Base-by-base conservation (phyloP, 2,329 filamentous ascomycete genomes). In the Chaetomiaceae sp. region DNA sequence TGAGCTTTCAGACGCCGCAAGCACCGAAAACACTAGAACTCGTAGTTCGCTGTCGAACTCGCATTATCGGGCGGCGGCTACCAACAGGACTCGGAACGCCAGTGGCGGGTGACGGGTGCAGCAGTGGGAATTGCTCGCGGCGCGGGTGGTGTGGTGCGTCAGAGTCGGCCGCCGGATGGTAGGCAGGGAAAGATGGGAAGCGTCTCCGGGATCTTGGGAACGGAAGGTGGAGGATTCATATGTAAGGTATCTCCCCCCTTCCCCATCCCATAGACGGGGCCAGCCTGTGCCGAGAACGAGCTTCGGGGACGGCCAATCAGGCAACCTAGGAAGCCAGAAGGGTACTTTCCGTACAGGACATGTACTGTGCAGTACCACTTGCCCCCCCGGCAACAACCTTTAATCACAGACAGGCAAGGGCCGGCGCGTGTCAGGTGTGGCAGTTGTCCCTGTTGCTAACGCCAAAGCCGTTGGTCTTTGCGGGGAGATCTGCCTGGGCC, bases 201-300 rank as follows among this genome's bases (percentile, higher is more conserved):
- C 50, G 43, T 55, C 54, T 58, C 57, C 59, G 55, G 52, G 58
- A 48, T 54, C 50, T 58, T 63, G 60, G 59, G 59, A 61, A 53
- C 47, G 47, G 36, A 41, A 49, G 46, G 55, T 45, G 58, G 55
- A 57, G 56, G 55, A 58, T 61, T 62, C 59, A 62, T 62, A 62
- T 58, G 53, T 38, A n/a, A n/a, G n/a, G n/a, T n/a, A n/a, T n/a
- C n/a, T n/a, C n/a, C n/a, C n/a, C n/a, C n/a, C n/a, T n/a, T n/a
- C n/a, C n/a, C n/a, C n/a, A 23, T 59, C 55, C 45, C 37, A 36
- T 46, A 54, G 50, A 52, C 49, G 49, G 58, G 55, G 29, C 29
- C 36, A 49, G 54, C 46, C 49, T 53, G 20, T 49, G 54, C 49
- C 54, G 49, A 53, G 40, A n/a, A 45, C 11, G 33, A 36, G 29